Base-by-base conservation (phyloP, 345 rosid species). In the Gossypium stocksii region DNA sequence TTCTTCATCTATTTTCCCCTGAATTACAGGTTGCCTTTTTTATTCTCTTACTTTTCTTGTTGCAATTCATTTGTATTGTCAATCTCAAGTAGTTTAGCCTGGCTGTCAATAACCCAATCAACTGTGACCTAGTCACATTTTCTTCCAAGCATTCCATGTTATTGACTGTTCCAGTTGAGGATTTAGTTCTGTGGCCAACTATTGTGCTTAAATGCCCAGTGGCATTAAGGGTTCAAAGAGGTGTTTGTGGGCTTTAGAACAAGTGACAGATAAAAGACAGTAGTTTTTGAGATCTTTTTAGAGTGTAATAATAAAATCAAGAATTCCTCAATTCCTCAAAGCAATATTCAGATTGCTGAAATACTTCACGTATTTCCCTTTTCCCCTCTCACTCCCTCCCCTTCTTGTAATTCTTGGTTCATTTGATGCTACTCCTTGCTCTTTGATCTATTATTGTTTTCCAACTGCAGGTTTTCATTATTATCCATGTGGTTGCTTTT, bases 401-500 rank as follows among this genome's bases (percentile, higher is more conserved):
- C 3, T 11, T 2, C 23, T 56, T 41, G 15, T 71, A 6, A 56
- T 43, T 56, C n/a, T 29, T 70, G 60, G 51, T 60, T 60, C 5
- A 7, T 63, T 71, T 54, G 59, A 19, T 54, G 59, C 46, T 59
- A 53, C n/a, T 23, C 48, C 19, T 51, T 45, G 29, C 46, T 17
- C 49, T 20, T 15, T 54, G 29, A 48, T 70, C 19, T 41, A 61
- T 3, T 76, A 25, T 68, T 74, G 56, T 58, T 73, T 44, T 66
- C 61, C 72, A 11, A 15, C 46, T 78, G 78, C 97, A 95, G 99
- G 98, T 95, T 53, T 95, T 95, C 80, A 93, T 95, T 79, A 78
- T 95, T 68, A 83, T 95, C 85, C 99, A 95, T 59, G 94, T 93
- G 67, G 98, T 93, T 65, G 99, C 98, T 79, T 83, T 93, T 20